Percentiles rank a stretch among this genome's conserved stretches.
phyloP scores from a whole-genome alignment of 345 rosid genomes.

The Aethionema arabicum region DNA sequence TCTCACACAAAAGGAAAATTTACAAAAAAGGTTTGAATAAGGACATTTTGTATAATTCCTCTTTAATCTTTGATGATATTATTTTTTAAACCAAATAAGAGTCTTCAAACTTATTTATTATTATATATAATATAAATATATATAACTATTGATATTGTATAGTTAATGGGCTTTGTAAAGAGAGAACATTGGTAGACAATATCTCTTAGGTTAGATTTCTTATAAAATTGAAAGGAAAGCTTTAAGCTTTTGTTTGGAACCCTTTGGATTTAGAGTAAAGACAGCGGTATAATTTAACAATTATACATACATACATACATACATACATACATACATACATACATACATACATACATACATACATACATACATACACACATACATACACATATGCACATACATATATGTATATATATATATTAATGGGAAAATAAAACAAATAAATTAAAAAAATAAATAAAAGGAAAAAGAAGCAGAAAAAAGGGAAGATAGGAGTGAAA shows the following conservation, averaged over 20 bases:
- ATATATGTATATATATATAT: neutral
- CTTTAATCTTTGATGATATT: no score
- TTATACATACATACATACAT: neutral
- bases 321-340: neutral
- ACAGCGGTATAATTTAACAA: no score
- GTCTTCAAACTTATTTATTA: no score
- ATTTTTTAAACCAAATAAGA: no score
- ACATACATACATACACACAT: no score
- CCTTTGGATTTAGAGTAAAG: neutral
- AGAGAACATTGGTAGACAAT: constrained; percentile 12
- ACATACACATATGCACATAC: neutral
- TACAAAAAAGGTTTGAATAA: no score
- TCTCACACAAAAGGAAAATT: no score
- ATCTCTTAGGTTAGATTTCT: constrained; percentile 9
- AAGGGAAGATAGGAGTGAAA: constrained; percentile 42
- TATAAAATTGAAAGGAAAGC: neutral
- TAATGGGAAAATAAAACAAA: constrained; percentile 5
- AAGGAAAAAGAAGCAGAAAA: constrained; percentile 43
- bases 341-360: no score
- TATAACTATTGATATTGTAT: neutral
- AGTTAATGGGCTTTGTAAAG: constrained; percentile 5
- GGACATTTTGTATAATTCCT: no score
- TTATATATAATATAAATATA: neutral
- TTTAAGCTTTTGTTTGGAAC: neutral
- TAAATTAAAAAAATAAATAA: constrained; percentile 7